Percentiles rank a stretch among this genome's conserved stretches.
These are phyloP conservation scores for Solanum hybrid DNA, from an alignment of 305 asterid genomes.

Conservation along the genomic window DNA sequence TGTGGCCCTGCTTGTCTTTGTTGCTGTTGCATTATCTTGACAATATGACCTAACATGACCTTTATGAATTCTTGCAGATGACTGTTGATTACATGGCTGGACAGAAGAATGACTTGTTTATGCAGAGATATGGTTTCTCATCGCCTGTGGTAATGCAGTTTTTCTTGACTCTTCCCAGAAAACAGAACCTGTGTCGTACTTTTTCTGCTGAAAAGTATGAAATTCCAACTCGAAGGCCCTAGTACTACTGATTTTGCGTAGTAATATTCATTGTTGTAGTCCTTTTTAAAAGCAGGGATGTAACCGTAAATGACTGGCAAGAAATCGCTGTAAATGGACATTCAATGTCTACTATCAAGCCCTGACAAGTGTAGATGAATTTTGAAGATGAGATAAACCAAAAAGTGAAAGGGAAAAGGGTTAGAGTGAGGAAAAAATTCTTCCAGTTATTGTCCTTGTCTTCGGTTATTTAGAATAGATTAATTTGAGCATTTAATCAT, in stretches of 20 bases:
- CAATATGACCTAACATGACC: background rate
- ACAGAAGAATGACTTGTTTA: constrained; percentile 61
- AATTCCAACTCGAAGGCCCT: background rate
- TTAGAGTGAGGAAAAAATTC: background rate
- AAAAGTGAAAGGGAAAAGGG: background rate
- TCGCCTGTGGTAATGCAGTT: constrained; percentile 71
- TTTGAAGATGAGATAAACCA: background rate
- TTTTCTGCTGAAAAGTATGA: background rate
- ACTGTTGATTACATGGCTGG: constrained; percentile 73
- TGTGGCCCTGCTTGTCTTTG: background rate
- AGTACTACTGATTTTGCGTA: background rate
- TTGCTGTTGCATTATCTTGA: background rate
- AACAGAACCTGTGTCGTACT: background rate
- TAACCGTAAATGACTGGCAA: background rate
- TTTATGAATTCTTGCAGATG: constrained; percentile 54
- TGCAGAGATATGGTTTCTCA: constrained; percentile 93
- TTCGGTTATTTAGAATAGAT: background rate
- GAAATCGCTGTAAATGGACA: background rate
- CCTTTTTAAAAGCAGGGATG: background rate
- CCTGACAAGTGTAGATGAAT: background rate
- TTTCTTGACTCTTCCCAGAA: constrained; percentile 7
- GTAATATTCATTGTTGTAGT: background rate
- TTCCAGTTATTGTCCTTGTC: background rate
- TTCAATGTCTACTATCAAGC: background rate
- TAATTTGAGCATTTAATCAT: background rate